phyloP scores from a whole-genome alignment of 1,284 basidiomycete species.

The Ceratobasidium sp. region DNA sequence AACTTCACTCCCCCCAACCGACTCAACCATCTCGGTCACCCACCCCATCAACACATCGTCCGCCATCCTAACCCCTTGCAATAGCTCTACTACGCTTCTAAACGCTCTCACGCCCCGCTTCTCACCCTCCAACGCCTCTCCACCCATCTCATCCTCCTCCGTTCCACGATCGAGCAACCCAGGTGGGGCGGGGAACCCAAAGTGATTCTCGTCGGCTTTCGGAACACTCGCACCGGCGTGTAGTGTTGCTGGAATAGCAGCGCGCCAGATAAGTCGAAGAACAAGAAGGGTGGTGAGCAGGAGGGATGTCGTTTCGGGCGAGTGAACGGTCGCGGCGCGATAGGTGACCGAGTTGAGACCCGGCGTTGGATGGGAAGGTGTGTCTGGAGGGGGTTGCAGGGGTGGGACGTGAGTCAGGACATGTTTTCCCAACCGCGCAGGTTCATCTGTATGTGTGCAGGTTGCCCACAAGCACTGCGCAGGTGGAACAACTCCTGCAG shows the following conservation, averaged over 20 bases:
- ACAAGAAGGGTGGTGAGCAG: constrained; percentile 72
- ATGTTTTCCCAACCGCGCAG: constrained; percentile 64
- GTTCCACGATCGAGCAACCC: constrained; percentile 63
- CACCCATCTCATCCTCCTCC: constrained; percentile 55
- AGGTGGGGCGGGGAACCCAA: constrained; percentile 69
- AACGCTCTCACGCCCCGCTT: constrained; percentile 73
- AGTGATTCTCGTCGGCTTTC: constrained; percentile 75
- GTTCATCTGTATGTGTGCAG: constrained; percentile 59
- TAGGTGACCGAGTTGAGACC: constrained; percentile 66
- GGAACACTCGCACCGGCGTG: constrained; percentile 59
- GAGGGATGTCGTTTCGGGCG: constrained; percentile 64
- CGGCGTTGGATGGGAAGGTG: constrained; percentile 66
- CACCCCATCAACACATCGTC: constrained; percentile 75
- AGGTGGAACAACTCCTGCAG: constrained; percentile 55
- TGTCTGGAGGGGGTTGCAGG: constrained; percentile 67
- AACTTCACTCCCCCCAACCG: constrained; percentile 38
- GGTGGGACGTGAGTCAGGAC: constrained; percentile 73
- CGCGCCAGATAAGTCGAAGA: constrained; percentile 74
- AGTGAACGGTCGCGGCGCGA: constrained; percentile 63
- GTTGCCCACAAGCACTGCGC: constrained; percentile 68
- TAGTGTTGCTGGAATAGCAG: constrained; percentile 71
- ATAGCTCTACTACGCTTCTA: constrained; percentile 61
- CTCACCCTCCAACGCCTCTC: constrained; percentile 66
- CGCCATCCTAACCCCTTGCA: constrained; percentile 70
- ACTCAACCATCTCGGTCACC: constrained; percentile 77